Base-by-base conservation (phyloP, 2,329 filamentous ascomycete species). In the Shiraia sp. region DNA sequence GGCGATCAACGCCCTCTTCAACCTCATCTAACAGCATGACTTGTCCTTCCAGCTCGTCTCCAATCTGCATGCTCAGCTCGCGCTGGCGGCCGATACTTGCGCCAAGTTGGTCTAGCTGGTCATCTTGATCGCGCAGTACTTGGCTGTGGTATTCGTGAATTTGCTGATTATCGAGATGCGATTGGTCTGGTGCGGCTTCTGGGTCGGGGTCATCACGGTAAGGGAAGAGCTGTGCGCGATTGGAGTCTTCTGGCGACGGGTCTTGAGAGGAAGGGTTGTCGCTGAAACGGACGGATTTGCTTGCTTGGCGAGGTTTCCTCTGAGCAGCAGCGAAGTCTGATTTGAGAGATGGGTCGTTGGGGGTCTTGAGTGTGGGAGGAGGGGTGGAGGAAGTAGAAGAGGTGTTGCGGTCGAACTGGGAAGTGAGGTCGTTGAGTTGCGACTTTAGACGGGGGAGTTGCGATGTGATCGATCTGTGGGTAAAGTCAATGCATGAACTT, bases 51-150 rank as follows among this genome's bases (percentile, higher is more conserved):
- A 99, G 78, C 76, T 99, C 93, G 67, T 96, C 88, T 22, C 93
- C 92, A 61, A 99, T 97, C 74, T 93, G 89, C 75, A 96, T 95
- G 65, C 87, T 91, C 48, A 99, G 77, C 73, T 97, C 89, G 35
- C 95, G 79, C 75, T 97, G 93, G 27, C 93, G 82, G 3, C 88
- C 81, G 55, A 99, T 96, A 43, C 83, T 89, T 60, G 84, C 82
- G n/a, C 91, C 89, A 3, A 99, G 75, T 8, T 80, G 78, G 67
- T 97, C 92, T n/a, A 99, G 79, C 68, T 96, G 90, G 53, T 88
- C 87, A 65, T 99, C 93, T 71, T 99, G 93, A 49, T 96, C 85
- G n/a, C 80, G 79, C 26, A 99, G 76, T 17, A 96, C 83, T 49
- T 83, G 83, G 41, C 79, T 75, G 72, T 99, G 93, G 70, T 95